Evolutionary conservation across 202 grass and related monocot genomes (phyloP), one percentile per base, ranked within the genome.

Genomic region (Schoenoplectus triqueter): DNA sequence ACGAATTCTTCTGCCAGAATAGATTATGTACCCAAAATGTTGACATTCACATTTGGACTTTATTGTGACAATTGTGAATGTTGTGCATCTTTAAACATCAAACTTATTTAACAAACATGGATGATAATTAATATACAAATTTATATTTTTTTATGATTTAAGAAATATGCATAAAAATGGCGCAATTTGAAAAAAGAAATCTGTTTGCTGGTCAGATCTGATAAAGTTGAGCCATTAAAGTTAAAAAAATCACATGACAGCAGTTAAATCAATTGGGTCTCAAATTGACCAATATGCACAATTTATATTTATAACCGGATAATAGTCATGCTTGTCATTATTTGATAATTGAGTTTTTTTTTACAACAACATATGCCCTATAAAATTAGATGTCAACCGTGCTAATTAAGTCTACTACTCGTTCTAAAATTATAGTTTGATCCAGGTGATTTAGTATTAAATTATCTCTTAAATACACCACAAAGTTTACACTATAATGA

Each of bases 1-100:
- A 14, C 13, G 15, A 59, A 59, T 59, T 59, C 11, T 59, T 59
- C 2, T 18, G 2, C 20, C 17, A 64, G 6, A 63, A 20, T 63
- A 2, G 31, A 31, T 15, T 60, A 15, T 59, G 1, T 15, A 60
- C 15, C 3, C 4, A 60, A 60, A 60, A 60, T 63, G 60, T 63
- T 63, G 60, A 63, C 6, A 63, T 63, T 63, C 60, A 63, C 18
- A 63, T 63, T 63, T 18, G 60, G 60, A 63, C n/a, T 63, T 63
- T 13, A 57, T 57, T 63, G 60, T 63, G 60, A 20, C 17, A 20
- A 63, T 63, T 17, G 2, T 5, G 22, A 66, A 59, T 15, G 4
- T 59, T 59, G 15, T 5, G 39, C 11, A 39, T 5, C 39, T 31
- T 31, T 31, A 66, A 59, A 2, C 3, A 4, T 1, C 22, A 66